These are phyloP conservation scores for Plenodomus lindquistii DNA, from an alignment of 2,329 filamentous ascomycete species.

Conservation along the genomic window DNA sequence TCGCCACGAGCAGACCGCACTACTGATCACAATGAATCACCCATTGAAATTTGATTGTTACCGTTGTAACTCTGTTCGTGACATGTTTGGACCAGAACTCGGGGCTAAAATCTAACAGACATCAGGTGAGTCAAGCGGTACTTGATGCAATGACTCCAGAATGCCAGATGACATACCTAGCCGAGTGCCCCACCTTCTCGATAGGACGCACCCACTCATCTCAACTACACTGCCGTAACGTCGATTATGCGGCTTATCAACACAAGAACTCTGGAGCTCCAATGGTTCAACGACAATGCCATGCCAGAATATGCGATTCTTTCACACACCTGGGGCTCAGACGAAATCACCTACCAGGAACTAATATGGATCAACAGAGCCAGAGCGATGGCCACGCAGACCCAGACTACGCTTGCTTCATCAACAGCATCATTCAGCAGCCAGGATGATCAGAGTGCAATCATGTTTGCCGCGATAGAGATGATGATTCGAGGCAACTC, in stretches of 20 bases:
- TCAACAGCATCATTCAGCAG: slow-evolving; percentile 3
- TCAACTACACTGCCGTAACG: slow-evolving; percentile 3
- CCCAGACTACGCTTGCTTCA: slow-evolving; percentile 1
- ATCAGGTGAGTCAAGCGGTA: too few species aligned
- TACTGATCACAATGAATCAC: too few species aligned
- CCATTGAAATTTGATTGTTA: too few species aligned
- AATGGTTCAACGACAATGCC: slow-evolving; percentile 25
- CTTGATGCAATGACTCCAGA: too few species aligned
- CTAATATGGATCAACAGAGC: slow-evolving; percentile 21
- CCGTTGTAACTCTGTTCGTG: too few species aligned
- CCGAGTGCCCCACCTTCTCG: background rate
- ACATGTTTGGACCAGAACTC: too few species aligned
- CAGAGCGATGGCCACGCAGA: slow-evolving; percentile 7
- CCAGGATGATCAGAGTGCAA: slow-evolving; percentile 11
- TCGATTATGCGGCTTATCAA: slow-evolving; percentile 32
- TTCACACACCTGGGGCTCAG: slow-evolving; percentile 24
- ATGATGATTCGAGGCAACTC: slow-evolving; percentile 21
- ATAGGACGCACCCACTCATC: background rate
- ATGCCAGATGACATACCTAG: background rate
- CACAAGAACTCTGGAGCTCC: slow-evolving; percentile 25
- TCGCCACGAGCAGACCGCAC: background rate
- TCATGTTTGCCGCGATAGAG: slow-evolving; percentile 23
- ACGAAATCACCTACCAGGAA: slow-evolving; percentile 22
- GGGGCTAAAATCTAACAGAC: too few species aligned
- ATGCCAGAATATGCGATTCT: slow-evolving; percentile 28